These are phyloP conservation scores for Pneumocystis wakefieldiae DNA, from an alignment of 1,139 yeast species.

Conservation along the genomic window DNA sequence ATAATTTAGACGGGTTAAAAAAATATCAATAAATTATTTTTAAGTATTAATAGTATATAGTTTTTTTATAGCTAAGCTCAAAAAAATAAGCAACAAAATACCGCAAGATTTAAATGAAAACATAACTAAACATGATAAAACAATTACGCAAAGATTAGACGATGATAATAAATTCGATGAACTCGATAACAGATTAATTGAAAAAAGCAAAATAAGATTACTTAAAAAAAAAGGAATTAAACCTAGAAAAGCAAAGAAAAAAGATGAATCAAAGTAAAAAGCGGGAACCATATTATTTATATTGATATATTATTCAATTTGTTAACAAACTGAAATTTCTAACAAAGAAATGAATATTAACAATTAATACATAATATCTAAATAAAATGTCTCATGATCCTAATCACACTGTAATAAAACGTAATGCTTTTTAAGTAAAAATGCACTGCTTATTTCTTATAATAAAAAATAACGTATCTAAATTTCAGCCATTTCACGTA, in stretches of 20 bases:
- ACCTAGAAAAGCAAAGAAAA: background rate
- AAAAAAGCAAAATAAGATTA: slow-evolving; percentile 54
- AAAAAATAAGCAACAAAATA: slow-evolving; percentile 37
- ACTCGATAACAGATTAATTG: slow-evolving; percentile 49
- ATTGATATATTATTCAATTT: background rate
- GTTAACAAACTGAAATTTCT: background rate
- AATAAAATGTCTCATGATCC: background rate
- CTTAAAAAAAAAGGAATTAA: slow-evolving; percentile 66
- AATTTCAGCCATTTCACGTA: slow-evolving; percentile 99
- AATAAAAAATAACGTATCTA: slow-evolving; percentile 28
- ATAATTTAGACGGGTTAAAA: slow-evolving; percentile 74
- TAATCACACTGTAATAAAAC: background rate
- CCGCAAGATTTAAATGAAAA: slow-evolving; percentile 21
- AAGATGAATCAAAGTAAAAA: background rate
- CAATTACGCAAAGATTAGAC: background rate
- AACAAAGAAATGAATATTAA: background rate
- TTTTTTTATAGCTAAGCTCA: slow-evolving; percentile 89
- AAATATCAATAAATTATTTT: background rate
- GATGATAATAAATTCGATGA: slow-evolving; percentile 39
- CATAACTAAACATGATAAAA: background rate
- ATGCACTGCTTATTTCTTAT: slow-evolving; percentile 6
- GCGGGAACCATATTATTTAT: background rate
- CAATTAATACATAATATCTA: background rate
- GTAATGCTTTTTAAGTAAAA: background rate
- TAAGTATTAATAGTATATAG: background rate